Evolutionary conservation across 2,329 filamentous ascomycete genomes (phyloP).

Genomic region (Aspergillus fischeri): DNA sequence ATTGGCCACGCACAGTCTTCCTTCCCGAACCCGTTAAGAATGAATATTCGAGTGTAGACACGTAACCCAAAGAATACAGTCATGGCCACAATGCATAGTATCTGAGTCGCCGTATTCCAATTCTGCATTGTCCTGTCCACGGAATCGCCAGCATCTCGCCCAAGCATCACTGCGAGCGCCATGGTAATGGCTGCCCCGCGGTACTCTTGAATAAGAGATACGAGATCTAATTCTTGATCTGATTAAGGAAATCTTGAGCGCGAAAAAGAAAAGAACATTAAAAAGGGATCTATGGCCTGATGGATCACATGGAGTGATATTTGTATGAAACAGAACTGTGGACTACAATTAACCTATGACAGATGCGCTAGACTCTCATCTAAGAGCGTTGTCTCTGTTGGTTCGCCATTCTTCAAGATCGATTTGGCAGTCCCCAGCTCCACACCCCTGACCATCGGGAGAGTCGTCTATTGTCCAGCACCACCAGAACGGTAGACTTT

Average conservation of each 20-base stretch:
- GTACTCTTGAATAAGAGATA: background rate
- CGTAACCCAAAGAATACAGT: constrained; percentile 23
- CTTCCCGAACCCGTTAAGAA: constrained; percentile 20
- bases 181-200: background rate
- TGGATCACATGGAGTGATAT: background rate
- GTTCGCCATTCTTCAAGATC: background rate
- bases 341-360: background rate
- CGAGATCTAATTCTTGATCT: background rate
- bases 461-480: background rate
- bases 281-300: background rate
- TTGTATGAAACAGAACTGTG: background rate
- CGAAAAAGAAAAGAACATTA: background rate
- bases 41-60: constrained; percentile 20
- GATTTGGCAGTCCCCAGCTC: background rate
- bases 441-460: background rate
- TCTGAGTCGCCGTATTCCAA: constrained; percentile 24
- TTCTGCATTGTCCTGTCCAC: constrained; percentile 20
- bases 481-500: background rate
- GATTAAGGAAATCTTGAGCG: background rate
- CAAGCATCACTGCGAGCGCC: constrained; percentile 3
- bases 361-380: background rate
- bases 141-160: constrained; percentile 4
- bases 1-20: constrained; percentile 24
- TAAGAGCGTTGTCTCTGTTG: background rate
- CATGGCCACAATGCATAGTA: constrained; percentile 24